Base-by-base conservation (phyloP, 1,139 yeast species). In the Candida sp. region DNA sequence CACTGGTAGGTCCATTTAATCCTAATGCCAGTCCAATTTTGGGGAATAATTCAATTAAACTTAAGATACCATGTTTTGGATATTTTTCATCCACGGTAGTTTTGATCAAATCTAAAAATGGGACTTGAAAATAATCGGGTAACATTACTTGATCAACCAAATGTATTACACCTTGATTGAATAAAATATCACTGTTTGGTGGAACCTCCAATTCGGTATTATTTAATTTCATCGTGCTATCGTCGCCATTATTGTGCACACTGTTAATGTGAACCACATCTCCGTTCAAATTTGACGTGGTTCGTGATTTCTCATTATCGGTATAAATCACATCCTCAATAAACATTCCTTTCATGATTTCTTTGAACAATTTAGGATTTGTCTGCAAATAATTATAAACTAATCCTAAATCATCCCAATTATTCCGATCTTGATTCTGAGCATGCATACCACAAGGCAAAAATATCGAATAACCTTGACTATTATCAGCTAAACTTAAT, bases 91-190 rank as follows among this genome's bases (percentile, higher is more conserved):
- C 75, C 3, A 61, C 61, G 1, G 75, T 70, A 0, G 77, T 62
- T 33, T 51, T 53, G 12, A 91, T 66, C 41, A 93, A 68, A 44
- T 88, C 85, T 1, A 51, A 44, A 15, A 87, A 65, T 0, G 83
- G 63, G 4, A 93, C 75, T 7, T 69, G 61, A 29, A 91, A 64
- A 29, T 68, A 61, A 0, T 65, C 61, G 0, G 97, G 96, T 7
- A 89, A 64, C 2, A 79, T 57, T 0, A 88, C 70, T 8, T 73
- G 62, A 38, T 73, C 66, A 5, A 87, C 67, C 1, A 91, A 81
- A 58, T 90, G 98, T 2, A 88, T 79, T 0, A 91, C 97, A 1
- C 98, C 99, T 56, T 86, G 84, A 48, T 79, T 82, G 59, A 87
- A 91, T 15, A 93, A 60, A 6, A 89, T 74, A 58, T 93, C 97